A percentile compares a stretch with the other conserved stretches of the same genome.
Evolutionary conservation across 768 basidiomycete species (phyloP).

Genomic region (Rhodocollybia butyracea): DNA sequence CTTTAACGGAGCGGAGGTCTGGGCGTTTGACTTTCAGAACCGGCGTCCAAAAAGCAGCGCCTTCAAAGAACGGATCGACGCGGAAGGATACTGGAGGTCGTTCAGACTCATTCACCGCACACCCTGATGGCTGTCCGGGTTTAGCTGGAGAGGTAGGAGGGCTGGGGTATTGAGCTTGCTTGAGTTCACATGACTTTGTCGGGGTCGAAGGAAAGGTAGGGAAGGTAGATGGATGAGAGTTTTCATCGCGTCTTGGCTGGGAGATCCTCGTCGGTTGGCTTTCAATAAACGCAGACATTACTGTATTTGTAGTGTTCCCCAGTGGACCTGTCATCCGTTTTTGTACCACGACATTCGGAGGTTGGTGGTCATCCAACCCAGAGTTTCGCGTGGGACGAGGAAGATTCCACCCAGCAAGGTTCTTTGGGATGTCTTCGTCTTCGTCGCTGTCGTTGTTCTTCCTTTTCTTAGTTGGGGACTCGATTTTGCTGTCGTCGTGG

Average conservation of each 20-base stretch:
- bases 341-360: too few relatives aligned
- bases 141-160: neutral
- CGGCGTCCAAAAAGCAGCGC: neutral
- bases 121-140: neutral
- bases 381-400: neutral
- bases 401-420: neutral
- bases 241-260: neutral
- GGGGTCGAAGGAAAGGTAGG: neutral
- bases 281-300: neutral
- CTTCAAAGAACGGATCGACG: constrained; percentile 1
- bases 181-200: neutral
- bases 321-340: neutral
- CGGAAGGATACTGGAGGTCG: too few relatives aligned
- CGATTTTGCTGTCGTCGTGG: neutral
- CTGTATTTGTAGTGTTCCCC: neutral
- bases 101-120: too few relatives aligned
- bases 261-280: neutral
- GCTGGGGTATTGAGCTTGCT: neutral
- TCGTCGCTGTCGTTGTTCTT: neutral
- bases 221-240: neutral
- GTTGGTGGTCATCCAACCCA: too few relatives aligned
- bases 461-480: neutral
- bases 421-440: neutral
- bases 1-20: neutral
- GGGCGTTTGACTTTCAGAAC: neutral